Base-by-base conservation (phyloP, 2,329 filamentous ascomycete species). In the Nothopassalora personata region DNA sequence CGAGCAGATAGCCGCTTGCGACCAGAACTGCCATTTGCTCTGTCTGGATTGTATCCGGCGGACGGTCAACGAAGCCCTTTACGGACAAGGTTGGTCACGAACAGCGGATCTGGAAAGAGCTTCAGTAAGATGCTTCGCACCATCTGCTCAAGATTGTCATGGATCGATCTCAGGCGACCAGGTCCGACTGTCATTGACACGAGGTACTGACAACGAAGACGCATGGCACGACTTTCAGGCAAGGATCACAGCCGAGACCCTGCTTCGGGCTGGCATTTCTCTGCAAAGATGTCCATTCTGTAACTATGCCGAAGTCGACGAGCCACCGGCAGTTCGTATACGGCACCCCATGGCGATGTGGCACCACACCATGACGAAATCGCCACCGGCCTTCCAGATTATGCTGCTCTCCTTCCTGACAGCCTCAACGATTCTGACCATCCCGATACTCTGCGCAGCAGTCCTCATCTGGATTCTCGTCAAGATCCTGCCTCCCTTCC, bases 231-330 rank as follows among this genome's bases (percentile, higher is more conserved):
- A 87, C 69, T 84, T 97, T 36, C 88, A 96, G 70, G 86, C 89
- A 65, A 86, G 91, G 31, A 80, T 95, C 27, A 87, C 89, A 3
- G 87, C 88, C 59, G 89, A 96, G 66, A 85, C 81, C 19, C 81
- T 99, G 1, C 75, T 89, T 28, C 86, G 88, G 57, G 89, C 88
- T 27, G 82, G 85, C 23, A 75, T 96, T 6, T 87, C 89, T 3
- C 82, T 97, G 1, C 81, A 94, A 51, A 86, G 87, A 43, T 97
- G 94, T 68, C 91, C 92, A 0, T 97, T 95, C 71, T 99, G 93
- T 79, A 82, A 81, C 65, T 99, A 97, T 70, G 91, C 91, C 33
- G 94, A 97, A 77, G 81, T 91, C 28, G 91, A 97, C 73, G 76
- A 80, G 46, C 67, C 75, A 18, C 66, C 69, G 1, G 28, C 55